A percentile compares a stretch with the other conserved stretches of the same genome.
Evolutionary conservation across 2,329 filamentous ascomycete genomes (phyloP).

Genomic region (Fusarium odoratissimum): DNA sequence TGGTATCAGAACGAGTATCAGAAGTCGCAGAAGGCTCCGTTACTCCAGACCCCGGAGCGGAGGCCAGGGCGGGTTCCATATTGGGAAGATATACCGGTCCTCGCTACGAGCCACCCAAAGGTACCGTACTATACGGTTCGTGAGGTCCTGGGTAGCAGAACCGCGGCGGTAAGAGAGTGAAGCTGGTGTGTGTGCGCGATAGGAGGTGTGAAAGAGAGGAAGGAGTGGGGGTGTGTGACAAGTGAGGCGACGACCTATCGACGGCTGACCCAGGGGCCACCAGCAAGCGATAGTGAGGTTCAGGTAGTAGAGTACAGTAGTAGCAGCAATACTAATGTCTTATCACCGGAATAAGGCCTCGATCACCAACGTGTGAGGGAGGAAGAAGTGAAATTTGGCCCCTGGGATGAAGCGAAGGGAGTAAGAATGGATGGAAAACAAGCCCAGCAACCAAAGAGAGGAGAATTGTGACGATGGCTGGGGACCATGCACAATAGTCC

Average conservation of each 20-base stretch:
- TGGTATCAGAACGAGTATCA: slow-evolving; percentile 45
- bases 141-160: slow-evolving; percentile 26
- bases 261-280: slow-evolving; percentile 25
- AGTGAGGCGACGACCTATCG: slow-evolving; percentile 7
- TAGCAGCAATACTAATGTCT: slow-evolving; percentile 24
- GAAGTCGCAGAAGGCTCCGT: slow-evolving; percentile 37
- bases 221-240: slow-evolving; percentile 33
- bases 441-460: slow-evolving; percentile 20
- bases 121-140: slow-evolving; percentile 27
- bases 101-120: slow-evolving; percentile 30
- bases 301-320: slow-evolving; percentile 12
- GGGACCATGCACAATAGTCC: slow-evolving; percentile 34
- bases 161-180: slow-evolving; percentile 21
- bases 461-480: slow-evolving; percentile 36
- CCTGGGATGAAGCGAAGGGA: slow-evolving; percentile 33
- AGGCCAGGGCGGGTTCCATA: slow-evolving; percentile 43
- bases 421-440: slow-evolving; percentile 21
- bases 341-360: slow-evolving; percentile 34
- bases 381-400: slow-evolving; percentile 26
- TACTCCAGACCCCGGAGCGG: slow-evolving; percentile 37
- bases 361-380: slow-evolving; percentile 24
- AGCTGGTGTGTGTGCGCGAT: slow-evolving; percentile 28
- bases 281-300: slow-evolving; percentile 11
- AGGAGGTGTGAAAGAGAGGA: slow-evolving; percentile 14
- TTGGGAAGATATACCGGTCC: slow-evolving; percentile 41